Evolutionary conservation across 176 grass and related monocot genomes (phyloP).

Genomic region (Aegilops longissima): DNA sequence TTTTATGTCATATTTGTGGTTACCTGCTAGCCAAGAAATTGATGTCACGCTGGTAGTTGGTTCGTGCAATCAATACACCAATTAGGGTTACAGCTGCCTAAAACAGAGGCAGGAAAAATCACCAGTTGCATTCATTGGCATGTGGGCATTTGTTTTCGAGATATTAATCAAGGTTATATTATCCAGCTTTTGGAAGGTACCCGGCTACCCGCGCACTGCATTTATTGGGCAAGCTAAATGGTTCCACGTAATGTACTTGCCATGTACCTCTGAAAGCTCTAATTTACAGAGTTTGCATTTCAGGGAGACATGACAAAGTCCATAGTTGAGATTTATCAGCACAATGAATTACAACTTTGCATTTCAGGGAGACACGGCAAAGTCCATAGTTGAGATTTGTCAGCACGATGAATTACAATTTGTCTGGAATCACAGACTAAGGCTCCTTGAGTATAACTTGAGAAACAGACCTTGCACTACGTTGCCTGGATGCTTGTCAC

Average conservation of each 20-base stretch:
- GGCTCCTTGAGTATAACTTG: not conserved
- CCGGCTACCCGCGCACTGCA: not conserved
- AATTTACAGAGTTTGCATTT: not conserved
- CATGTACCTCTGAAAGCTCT: slow-evolving; percentile 23
- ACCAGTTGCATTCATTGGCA: not conserved
- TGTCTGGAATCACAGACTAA: not conserved
- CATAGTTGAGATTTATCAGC: not conserved
- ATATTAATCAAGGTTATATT: slow-evolving; percentile 23
- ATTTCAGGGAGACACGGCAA: not conserved
- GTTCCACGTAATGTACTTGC: not conserved
- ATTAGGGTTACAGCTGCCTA: not conserved
- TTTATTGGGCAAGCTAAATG: slow-evolving; percentile 21
- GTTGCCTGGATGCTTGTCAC: not conserved
- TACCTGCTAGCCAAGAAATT: not conserved
- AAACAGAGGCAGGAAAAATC: not conserved
- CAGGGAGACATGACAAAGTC: not conserved
- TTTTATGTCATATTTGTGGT: slow-evolving; percentile 19
- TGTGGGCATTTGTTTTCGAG: not conserved
- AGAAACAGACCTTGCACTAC: not conserved
- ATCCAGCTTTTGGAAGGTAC: slow-evolving; percentile 9
- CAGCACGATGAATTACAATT: not conserved
- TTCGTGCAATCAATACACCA: slow-evolving; percentile 6
- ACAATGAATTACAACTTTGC: not conserved
- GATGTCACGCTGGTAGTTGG: not conserved
- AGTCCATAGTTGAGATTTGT: not conserved